Evolutionary conservation across 2,329 filamentous ascomycete genomes (phyloP), one percentile per base, ranked within the genome.

Genomic region (Botrytis elliptica): DNA sequence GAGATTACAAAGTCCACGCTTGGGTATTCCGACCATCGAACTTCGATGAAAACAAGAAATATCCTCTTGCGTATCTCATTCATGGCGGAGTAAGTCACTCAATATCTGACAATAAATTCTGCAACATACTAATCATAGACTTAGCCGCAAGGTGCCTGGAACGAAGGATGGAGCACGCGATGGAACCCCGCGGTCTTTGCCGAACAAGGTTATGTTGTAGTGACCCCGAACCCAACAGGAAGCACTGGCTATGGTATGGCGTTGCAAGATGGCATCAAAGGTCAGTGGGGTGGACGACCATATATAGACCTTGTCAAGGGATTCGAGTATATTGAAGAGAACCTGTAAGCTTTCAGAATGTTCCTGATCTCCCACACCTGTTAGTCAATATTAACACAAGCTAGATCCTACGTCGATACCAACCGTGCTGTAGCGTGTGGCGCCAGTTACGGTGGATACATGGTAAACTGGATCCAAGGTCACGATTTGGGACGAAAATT

Each of bases 391-490:
- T 44, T 72, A 60, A 72, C 14, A 60, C 1, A 46, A 44, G 1
- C 16, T 49, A 72, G 71, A 68, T 60, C 64, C 4, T 93, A 91
- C 77, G 88, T 94, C 55, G 92, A 96, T 79, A 91, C 88, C 0
- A 82, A 85, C 5, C 87, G 89, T 18, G 89, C 92, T 2, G 92
- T 96, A 0, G 92, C 91, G 1, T 83, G 94, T 0, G 93, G 93
- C 8, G 93, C 92, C 0, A 91, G 88, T 16, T 94, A 93, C 77
- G 92, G 92, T 46, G 92, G 92, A 7, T 93, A 89, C 79, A 93
- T 93, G 91, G 90, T 93, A 76, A 93, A 97, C 81, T 97, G 95
- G 94, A 94, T 97, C 78, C 94, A 97, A 83, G 95, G 95, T 12
- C 92, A 96, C 76, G 87, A 89, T 1, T 87, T 98, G 0, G 94